These are phyloP conservation scores for Pelargonium nanum DNA, from an alignment of 345 rosid species.

Conservation along the genomic window DNA sequence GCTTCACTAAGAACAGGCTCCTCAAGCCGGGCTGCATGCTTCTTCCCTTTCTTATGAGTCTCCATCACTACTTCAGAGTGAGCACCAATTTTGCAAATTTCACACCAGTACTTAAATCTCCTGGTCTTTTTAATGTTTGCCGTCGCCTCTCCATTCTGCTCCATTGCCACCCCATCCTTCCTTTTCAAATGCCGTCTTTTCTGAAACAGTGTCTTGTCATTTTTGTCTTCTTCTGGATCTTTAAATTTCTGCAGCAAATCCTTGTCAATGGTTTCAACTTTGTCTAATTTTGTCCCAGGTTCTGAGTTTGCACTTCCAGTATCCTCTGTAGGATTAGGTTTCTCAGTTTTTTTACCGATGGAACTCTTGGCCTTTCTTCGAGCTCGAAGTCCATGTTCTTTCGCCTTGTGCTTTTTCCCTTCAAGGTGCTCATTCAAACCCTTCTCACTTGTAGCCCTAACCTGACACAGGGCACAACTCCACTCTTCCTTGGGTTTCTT, in stretches of 20 bases:
- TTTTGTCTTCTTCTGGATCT: constrained; percentile 6
- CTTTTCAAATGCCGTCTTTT: neutral
- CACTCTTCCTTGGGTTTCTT: constrained; percentile 29
- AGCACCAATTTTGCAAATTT: constrained; percentile 30
- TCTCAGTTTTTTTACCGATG: constrained; percentile 6
- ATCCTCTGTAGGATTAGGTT: constrained; percentile 4
- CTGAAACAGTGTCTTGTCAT: constrained; percentile 1
- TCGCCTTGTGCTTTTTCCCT: constrained; percentile 36
- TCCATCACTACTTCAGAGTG: constrained; percentile 25
- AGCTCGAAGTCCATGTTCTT: constrained; percentile 21
- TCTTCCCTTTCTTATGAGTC: constrained; percentile 43
- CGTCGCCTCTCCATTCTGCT: neutral
- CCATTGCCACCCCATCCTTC: neutral
- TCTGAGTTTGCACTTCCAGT: neutral
- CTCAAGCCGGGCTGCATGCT: constrained; percentile 27
- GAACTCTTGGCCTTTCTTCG: constrained; percentile 7
- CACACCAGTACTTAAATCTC: constrained; percentile 40
- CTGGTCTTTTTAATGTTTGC: constrained; percentile 3
- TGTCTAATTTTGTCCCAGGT: constrained; percentile 1
- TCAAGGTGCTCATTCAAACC: constrained; percentile 30
- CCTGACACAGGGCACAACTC: constrained; percentile 46
- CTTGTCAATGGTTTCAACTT: constrained; percentile 7
- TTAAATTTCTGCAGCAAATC: constrained; percentile 11
- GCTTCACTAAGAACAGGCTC: constrained; percentile 12
- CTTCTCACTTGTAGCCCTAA: constrained; percentile 25